Evolutionary conservation across 257 asterid genomes (phyloP), one percentile per base, ranked within the genome.

Genomic region (Perilla frutescens): DNA sequence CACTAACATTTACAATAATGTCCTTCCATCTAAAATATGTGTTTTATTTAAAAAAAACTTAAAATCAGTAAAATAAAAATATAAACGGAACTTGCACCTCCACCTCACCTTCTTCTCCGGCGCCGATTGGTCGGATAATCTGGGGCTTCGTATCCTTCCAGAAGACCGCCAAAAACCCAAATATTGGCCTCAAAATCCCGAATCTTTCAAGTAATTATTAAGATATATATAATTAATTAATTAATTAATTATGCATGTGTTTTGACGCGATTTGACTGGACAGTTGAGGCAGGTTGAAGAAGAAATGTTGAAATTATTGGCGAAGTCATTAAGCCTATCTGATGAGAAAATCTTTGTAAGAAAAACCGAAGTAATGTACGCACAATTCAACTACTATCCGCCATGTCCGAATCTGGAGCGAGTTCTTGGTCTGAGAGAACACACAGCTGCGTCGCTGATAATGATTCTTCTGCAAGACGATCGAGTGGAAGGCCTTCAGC

Each of bases 41-140:
- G n/a, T n/a, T n/a, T n/a, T n/a, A n/a, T n/a, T n/a, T n/a, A n/a
- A n/a, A n/a, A n/a, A n/a, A n/a, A n/a, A n/a, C n/a, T n/a, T n/a
- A n/a, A n/a, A n/a, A n/a, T n/a, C n/a, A n/a, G n/a, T n/a, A n/a
- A n/a, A n/a, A n/a, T n/a, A n/a, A n/a, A n/a, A n/a, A n/a, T n/a
- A n/a, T n/a, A n/a, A n/a, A n/a, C n/a, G n/a, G n/a, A n/a, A n/a
- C n/a, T n/a, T n/a, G n/a, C n/a, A n/a, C n/a, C n/a, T n/a, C n/a
- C n/a, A n/a, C n/a, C n/a, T n/a, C n/a, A n/a, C n/a, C n/a, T n/a
- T n/a, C n/a, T n/a, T n/a, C n/a, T n/a, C n/a, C n/a, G n/a, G n/a
- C n/a, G n/a, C 86, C 51, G 96, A 90, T 62, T 88, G 96, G 96
- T 84, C 61, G 3, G 89, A 90, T 74, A 44, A 94, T n/a, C 6